Base-by-base conservation (phyloP, 345 rosid species). In the Balakata baccata region DNA sequence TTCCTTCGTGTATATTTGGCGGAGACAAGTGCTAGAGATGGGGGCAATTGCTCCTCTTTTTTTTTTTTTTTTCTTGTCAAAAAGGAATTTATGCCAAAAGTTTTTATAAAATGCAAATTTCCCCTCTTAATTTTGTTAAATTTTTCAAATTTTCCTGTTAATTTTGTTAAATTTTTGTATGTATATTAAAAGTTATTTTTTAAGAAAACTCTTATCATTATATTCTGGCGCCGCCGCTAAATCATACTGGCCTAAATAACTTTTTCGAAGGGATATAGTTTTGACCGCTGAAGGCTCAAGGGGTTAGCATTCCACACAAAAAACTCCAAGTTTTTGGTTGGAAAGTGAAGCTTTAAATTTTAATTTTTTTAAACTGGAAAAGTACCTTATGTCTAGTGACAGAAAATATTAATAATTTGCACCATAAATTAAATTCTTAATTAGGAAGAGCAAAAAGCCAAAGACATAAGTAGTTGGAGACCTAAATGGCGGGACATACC, bases 201-300 rank as follows among this genome's bases (percentile, higher is more conserved):
- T 29, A 29, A 29, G 34, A 29, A 29, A 29, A 29, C 34, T 29
- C 34, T 29, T 29, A 29, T 1, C 2, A 29, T 29, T 29, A 29
- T 29, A 29, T 29, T 2, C 34, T 29, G 34, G 34, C 34, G 34
- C 1, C 34, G 34, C 34, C 34, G 1, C 34, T 50, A 6, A 50
- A 20, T 9, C 49, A 11, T 18, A 43, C 11, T 3, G 14, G 23
- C 71, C 60, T 7, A 52, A 37, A 37, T 9, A 18, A 17, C 54
- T 58, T 57, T 62, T 58, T n/a, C 18, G 37, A 61, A 51, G 50
- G 13, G 67, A n/a, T 7, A 12, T 20, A 14, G 53, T 38, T 2
- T 25, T 72, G 76, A 70, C 70, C 38, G 29, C 76, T 64, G 13
- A 43, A 16, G 23, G 37, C 58, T 71, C 56, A 7, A 34, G 53